Conservation (phyloP, 2,329 filamentous ascomycete genomes). For the Dactylellina leptospora region DNA sequence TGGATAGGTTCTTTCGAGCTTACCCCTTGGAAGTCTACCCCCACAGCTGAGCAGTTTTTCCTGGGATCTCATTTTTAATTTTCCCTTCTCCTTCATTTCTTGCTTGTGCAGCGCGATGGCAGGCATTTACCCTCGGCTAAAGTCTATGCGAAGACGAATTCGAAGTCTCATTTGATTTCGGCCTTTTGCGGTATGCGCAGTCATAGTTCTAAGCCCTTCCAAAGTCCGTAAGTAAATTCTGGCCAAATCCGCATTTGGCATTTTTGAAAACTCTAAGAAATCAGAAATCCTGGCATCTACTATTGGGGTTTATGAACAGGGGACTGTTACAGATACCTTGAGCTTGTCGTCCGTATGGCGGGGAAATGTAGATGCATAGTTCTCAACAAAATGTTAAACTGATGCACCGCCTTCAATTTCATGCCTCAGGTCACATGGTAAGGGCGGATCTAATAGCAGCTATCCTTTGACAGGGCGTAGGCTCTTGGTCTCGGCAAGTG, state of each 20-base stretch:
- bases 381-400: slow-evolving; percentile 46
- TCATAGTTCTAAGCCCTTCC: slow-evolving; percentile 16
- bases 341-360: slow-evolving; percentile 18
- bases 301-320: slow-evolving; percentile 21
- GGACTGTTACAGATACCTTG: slow-evolving; percentile 41
- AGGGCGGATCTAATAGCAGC: too few relatives aligned
- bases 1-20: slow-evolving; percentile 31
- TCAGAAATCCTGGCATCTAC: slow-evolving; percentile 26
- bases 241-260: slow-evolving; percentile 23
- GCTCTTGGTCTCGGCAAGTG: slow-evolving; percentile 7
- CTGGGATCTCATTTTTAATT: slow-evolving; percentile 48
- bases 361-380: slow-evolving; percentile 32
- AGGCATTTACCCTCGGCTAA: slow-evolving; percentile 52
- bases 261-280: slow-evolving; percentile 34
- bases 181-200: slow-evolving; percentile 35
- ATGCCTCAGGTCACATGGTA: slow-evolving; percentile 45
- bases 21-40: slow-evolving; percentile 23
- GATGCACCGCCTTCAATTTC: slow-evolving; percentile 21
- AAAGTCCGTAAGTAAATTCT: slow-evolving; percentile 15
- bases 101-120: slow-evolving; percentile 25
- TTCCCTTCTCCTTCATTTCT: slow-evolving; percentile 35
- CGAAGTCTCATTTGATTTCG: slow-evolving; percentile 24
- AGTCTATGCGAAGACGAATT: slow-evolving; percentile 16
- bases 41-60: slow-evolving; percentile 49
- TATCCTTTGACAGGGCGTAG: neutral